These are phyloP conservation scores for Barnettozyma wickerhamii DNA, from an alignment of 805 yeast species.

Conservation along the genomic window DNA sequence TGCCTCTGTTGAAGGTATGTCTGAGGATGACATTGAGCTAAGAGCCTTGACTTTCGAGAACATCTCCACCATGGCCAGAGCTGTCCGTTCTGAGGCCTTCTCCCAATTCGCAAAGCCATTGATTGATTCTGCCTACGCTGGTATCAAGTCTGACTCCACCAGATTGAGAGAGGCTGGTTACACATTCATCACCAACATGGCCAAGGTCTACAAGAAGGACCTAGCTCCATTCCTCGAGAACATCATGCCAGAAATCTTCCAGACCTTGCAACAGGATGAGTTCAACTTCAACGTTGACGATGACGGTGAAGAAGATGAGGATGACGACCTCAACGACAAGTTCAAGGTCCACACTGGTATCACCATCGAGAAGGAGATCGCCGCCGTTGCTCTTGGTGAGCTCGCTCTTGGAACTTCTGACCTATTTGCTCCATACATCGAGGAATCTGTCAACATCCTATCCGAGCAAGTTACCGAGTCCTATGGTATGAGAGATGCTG, in stretches of 20 bases:
- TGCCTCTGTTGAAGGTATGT: slow-evolving; percentile 66
- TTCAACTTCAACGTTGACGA: slow-evolving; percentile 59
- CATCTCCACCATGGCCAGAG: slow-evolving; percentile 91
- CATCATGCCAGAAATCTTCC: slow-evolving; percentile 78
- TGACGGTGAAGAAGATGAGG: slow-evolving; percentile 36
- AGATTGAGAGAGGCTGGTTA: slow-evolving; percentile 94
- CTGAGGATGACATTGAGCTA: slow-evolving; percentile 87
- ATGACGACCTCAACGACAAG: slow-evolving; percentile 62
- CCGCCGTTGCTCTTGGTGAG: slow-evolving; percentile 86
- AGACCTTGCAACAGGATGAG: slow-evolving; percentile 84
- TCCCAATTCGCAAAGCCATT: slow-evolving; percentile 82
- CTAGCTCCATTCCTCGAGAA: slow-evolving; percentile 81
- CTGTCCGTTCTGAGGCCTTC: slow-evolving; percentile 90
- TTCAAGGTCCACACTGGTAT: slow-evolving; percentile 90
- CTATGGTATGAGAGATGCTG: slow-evolving; percentile 87
- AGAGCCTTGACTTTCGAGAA: slow-evolving; percentile 92
- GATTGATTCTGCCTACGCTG: slow-evolving; percentile 79
- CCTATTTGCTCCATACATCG: slow-evolving; percentile 73
- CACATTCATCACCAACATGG: slow-evolving; percentile 88
- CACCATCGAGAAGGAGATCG: slow-evolving; percentile 93
- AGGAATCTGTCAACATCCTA: slow-evolving; percentile 58
- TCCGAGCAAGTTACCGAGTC: slow-evolving; percentile 76
- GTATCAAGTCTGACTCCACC: slow-evolving; percentile 71
- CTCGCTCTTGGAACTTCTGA: slow-evolving; percentile 84
- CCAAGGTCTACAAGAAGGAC: slow-evolving; percentile 89